Base-by-base conservation (phyloP, 495 filamentous ascomycete genomes). In the Aspergillus haitiensis region DNA sequence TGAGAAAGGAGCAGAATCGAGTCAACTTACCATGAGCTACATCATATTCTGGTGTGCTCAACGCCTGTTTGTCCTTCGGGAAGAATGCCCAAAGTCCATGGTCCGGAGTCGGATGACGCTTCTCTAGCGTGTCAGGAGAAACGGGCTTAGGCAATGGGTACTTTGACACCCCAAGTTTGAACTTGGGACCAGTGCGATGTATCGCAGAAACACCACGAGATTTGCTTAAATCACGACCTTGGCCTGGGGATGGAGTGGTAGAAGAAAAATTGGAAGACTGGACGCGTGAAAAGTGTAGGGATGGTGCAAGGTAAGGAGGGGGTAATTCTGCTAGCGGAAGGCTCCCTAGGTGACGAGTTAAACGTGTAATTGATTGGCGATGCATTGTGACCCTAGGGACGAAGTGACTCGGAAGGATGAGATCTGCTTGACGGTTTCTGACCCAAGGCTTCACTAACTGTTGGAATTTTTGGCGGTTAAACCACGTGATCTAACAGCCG, bases 31-130 rank as follows among this genome's bases (percentile, higher is more conserved):
- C 93, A 71, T 92, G 86, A 37, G 83, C 76, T 13, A 66, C 52
- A 46, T 87, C 84, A 62, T 91, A 86, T 15, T 83, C 80, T 2
- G 93, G 93, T 10, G 82, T 84, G 48, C 76, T 78, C 69, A 96
- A 68, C 13, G 86, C 72, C 63, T 82, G 82, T 49, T 80, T 81
- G 53, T 86, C 79, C 50, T 78, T 74, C 59, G 85, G 82, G 74
- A 99, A 98, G 75, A 99, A 99, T 0, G 81, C 86, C 88, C 89
- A 97, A n/a, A 99, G 87, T 37, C 91, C 92, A 74, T 99, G 94
- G 57, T 94, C 73, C 7, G 81, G 78, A 67, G 88, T 88, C 13
- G 67, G 54, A 40, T 67, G n/a, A 12, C 73, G 74, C 44, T 68
- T 63, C 53, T 70, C 62, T 76, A 78, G 66, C 72, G 81, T 54